phyloP scores from a whole-genome alignment of 257 asterid genomes.

The Rehmannia glutinosa region DNA sequence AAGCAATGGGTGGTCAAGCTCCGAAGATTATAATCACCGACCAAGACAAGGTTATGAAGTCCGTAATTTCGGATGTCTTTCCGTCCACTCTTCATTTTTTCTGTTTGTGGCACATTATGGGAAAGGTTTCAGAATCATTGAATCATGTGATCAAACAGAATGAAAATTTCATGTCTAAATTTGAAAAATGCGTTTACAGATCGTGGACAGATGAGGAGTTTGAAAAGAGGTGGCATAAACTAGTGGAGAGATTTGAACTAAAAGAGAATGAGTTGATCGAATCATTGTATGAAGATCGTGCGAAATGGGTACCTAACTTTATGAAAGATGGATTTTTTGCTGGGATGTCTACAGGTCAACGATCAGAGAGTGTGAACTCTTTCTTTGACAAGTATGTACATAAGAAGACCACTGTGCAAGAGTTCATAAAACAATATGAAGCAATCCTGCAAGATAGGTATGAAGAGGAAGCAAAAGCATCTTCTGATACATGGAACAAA shows the following conservation, averaged over 20 bases:
- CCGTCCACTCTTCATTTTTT: conserved; percentile 67
- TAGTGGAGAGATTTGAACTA: conserved; percentile 70
- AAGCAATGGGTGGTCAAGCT: conserved; percentile 81
- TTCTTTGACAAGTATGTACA: conserved; percentile 91
- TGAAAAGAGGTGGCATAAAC: conserved; percentile 77
- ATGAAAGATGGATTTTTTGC: conserved; percentile 67
- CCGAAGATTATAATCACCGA: conserved; percentile 80
- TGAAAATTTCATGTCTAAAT: conserved; percentile 54
- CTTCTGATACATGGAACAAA: conserved; percentile 83
- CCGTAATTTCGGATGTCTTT: conserved; percentile 53
- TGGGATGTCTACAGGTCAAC: conserved; percentile 76
- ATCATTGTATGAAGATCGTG: conserved; percentile 69
- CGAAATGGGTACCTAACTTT: conserved; percentile 71
- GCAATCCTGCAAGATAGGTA: conserved; percentile 74
- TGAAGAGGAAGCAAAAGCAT: conserved; percentile 94
- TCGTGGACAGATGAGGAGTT: conserved; percentile 83
- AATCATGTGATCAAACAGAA: conserved; percentile 68
- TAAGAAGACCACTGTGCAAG: conserved; percentile 80
- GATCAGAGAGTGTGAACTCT: conserved; percentile 85
- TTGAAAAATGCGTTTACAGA: conserved; percentile 69
- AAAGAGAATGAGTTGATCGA: conserved; percentile 62
- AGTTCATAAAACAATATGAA: conserved; percentile 77
- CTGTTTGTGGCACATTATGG: conserved; percentile 73
- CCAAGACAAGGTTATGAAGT: conserved; percentile 60
- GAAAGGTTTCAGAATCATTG: conserved; percentile 64